These are phyloP conservation scores for Berberis vulgaris DNA, from an alignment of 164 flowering plant species.

Conservation along the genomic window DNA sequence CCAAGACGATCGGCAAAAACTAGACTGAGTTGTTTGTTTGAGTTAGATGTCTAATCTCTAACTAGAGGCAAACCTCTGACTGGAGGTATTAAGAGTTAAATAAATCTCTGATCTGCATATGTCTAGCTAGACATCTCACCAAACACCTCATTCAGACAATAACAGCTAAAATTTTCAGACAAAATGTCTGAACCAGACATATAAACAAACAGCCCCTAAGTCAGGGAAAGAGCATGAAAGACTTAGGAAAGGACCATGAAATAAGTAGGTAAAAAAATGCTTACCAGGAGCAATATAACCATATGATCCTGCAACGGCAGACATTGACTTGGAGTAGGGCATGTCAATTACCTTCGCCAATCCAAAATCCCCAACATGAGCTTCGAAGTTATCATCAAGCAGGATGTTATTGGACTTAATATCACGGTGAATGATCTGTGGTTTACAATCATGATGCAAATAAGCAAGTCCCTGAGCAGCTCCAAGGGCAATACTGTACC, in stretches of 20 bases:
- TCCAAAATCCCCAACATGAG: constrained; percentile 99
- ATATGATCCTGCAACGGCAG: constrained; percentile 98
- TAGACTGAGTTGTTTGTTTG: no score
- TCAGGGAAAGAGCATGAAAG: neutral
- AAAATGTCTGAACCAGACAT: no score
- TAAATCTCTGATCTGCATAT: no score
- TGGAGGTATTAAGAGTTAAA: no score
- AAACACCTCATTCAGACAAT: no score
- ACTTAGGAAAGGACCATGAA: neutral
- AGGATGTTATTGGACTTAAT: constrained; percentile 90
- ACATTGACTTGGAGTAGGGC: constrained; percentile 92
- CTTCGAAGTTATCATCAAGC: constrained; percentile 72
- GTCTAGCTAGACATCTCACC: no score
- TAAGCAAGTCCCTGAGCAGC: constrained; percentile 94
- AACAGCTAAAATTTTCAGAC: no score
- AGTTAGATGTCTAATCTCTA: no score
- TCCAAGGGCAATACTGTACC: constrained; percentile 75
- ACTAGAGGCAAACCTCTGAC: no score
- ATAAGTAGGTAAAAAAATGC: constrained; percentile 7
- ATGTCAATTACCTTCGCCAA: constrained; percentile 91
- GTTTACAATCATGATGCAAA: constrained; percentile 94
- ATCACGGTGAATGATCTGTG: constrained; percentile 91
- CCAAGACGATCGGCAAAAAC: no score
- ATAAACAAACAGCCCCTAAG: neutral
- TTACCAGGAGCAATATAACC: constrained; percentile 99